Evolutionary conservation across 1,284 basidiomycete genomes (phyloP).

Genomic region (Schizopora paradoxa): DNA sequence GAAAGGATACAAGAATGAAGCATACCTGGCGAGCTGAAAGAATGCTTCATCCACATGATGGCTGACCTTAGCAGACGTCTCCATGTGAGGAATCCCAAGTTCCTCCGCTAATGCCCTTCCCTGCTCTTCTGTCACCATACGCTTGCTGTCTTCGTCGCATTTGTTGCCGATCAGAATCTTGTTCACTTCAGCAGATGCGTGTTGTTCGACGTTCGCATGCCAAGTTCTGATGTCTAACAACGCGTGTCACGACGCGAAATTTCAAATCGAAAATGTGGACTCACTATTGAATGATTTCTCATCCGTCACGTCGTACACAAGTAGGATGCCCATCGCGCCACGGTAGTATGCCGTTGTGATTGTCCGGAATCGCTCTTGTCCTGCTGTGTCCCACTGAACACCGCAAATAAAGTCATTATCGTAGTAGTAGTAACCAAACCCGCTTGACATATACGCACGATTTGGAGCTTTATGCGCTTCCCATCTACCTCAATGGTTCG

Average conservation of each 20-base stretch:
- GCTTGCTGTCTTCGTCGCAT: slow-evolving; percentile 98
- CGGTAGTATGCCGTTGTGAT: slow-evolving; percentile 99
- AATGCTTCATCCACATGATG: slow-evolving; percentile 99
- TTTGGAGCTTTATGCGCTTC: slow-evolving; percentile 94
- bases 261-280: slow-evolving; percentile 28
- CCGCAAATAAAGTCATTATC: slow-evolving; percentile 4
- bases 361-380: slow-evolving; percentile 98
- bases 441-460: slow-evolving; percentile 54
- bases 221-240: slow-evolving; percentile 92
- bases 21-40: slow-evolving; percentile 92
- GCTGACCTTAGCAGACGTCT: slow-evolving; percentile 97
- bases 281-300: slow-evolving; percentile 96
- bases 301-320: slow-evolving; percentile 99
- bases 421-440: no score
- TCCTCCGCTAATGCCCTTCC: slow-evolving; percentile 80
- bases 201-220: slow-evolving; percentile 98
- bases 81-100: slow-evolving; percentile 93
- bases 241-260: not conserved
- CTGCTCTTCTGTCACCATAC: slow-evolving; percentile 84
- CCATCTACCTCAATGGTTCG: slow-evolving; percentile 95
- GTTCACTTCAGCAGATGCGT: slow-evolving; percentile 97
- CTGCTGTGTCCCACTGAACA: slow-evolving; percentile 95
- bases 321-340: slow-evolving; percentile 97
- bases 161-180: slow-evolving; percentile 99
- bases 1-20: slow-evolving; percentile 12